Evolutionary conservation across 2,329 filamentous ascomycete genomes (phyloP), one percentile per base, ranked within the genome.

Genomic region (Penicillium sp.): DNA sequence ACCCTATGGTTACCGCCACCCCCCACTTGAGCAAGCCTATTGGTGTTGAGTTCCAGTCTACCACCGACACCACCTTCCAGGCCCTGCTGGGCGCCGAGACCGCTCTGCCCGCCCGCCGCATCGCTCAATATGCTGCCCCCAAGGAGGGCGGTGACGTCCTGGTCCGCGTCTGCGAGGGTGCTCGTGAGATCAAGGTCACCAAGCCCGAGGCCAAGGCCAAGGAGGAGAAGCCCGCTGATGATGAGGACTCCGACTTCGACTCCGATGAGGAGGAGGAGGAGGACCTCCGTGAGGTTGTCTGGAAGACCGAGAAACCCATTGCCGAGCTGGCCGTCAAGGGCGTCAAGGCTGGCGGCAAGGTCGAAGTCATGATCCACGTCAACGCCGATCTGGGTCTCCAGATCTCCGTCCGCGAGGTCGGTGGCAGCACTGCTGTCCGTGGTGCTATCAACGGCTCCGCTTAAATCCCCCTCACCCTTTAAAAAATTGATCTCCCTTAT

Each of bases 301-400:
- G 90, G 89, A 95, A 95, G 80, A 81, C 89, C 42, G 88, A 88
- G 61, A 83, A 79, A 56, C 78, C 85, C 27, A 81, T 98, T 52
- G 91, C 90, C 53, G 93, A 98, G 77, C 86, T 89, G 9, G 87
- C 86, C 28, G 75, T 98, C 68, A 87, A 82, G 71, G 88, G 80
- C 52, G 82, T 95, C 61, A 92, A 92, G 83, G 90, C 92, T 76
- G 87, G 83, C 51, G 82, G 82, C 64, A 95, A 95, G 78, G 83
- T 98, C 58, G 93, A 98, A 78, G 84, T 97, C 47, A 95, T 89
- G 68, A 82, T 97, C 65, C 95, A 92, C 70, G 86, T 97, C 57
- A 81, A 80, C 47, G 85, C 82, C 24, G 90, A 97, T 68, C 76
- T 96, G 49, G 79, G 79, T 58, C 80, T 96, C 54, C 89, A 87